These are phyloP conservation scores for Pichia nanzhaoensis DNA, from an alignment of 805 yeast genomes.

Conservation along the genomic window DNA sequence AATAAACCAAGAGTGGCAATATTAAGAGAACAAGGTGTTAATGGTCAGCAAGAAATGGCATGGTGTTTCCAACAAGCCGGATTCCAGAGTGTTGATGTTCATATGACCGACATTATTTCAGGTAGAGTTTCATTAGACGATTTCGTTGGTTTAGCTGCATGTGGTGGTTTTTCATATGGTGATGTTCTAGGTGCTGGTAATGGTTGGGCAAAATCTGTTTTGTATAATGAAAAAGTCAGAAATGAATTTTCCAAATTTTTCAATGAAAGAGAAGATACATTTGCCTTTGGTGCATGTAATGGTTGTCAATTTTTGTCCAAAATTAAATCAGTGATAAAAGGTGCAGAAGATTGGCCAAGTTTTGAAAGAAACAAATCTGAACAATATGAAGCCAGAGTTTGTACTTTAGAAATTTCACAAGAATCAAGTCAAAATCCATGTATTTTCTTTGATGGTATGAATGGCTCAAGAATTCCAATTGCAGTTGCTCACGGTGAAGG, in stretches of 20 bases:
- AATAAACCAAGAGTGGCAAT: conserved; percentile 86
- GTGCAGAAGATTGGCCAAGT: conserved; percentile 91
- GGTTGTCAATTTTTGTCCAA: conserved; percentile 96
- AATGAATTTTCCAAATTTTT: conserved; percentile 74
- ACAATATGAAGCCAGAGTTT: conserved; percentile 93
- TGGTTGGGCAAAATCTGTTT: conserved; percentile 97
- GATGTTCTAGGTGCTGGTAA: conserved; percentile 98
- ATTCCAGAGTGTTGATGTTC: conserved; percentile 88
- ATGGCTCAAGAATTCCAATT: conserved; percentile 89
- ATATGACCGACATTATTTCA: conserved; percentile 84
- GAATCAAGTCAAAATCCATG: conserved; percentile 39
- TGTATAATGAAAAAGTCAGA: conserved; percentile 74
- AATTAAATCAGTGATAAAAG: conserved; percentile 82
- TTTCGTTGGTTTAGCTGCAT: conserved; percentile 92
- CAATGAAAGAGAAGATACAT: conserved; percentile 81
- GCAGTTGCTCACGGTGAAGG: conserved; percentile 99
- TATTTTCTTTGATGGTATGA: conserved; percentile 83
- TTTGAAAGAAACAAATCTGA: conserved; percentile 88
- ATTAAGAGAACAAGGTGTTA: conserved; percentile 96
- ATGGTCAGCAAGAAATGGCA: conserved; percentile 98
- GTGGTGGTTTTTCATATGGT: conserved; percentile 99
- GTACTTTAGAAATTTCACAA: conserved; percentile 70
- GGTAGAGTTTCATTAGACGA: conserved; percentile 68
- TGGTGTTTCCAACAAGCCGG: conserved; percentile 95
- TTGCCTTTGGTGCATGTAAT: conserved; percentile 97